Percentiles rank a stretch among this genome's conserved stretches.
phyloP scores from a whole-genome alignment of 768 basidiomycete genomes.

The Calocybe cyanea region DNA sequence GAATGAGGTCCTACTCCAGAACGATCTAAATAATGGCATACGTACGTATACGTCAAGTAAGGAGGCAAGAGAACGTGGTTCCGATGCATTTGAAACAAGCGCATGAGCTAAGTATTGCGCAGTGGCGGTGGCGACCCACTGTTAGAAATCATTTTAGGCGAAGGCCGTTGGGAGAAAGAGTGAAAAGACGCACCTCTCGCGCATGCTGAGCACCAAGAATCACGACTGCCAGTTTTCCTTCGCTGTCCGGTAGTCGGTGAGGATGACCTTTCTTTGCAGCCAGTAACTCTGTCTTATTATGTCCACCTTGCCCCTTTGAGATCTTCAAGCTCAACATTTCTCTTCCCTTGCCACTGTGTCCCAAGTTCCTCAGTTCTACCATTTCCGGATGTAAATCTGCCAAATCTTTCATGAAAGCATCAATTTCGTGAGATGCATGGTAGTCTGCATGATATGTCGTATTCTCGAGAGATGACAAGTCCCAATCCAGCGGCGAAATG shows the following conservation, averaged over 20 bases:
- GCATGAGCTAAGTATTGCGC: conserved; percentile 72
- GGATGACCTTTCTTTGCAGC: conserved; percentile 12
- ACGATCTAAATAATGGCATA: conserved; percentile 8
- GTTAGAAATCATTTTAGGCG: background rate
- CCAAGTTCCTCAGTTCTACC: conserved; percentile 44
- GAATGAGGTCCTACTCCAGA: background rate
- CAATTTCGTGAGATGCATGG: conserved; percentile 54
- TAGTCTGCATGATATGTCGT: conserved; percentile 42
- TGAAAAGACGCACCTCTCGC: conserved; percentile 51
- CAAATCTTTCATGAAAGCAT: conserved; percentile 48
- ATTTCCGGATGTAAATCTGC: conserved; percentile 42
- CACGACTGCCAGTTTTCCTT: conserved; percentile 53
- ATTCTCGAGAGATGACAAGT: conserved; percentile 29
- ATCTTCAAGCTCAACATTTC: conserved; percentile 56
- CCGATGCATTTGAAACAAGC: conserved; percentile 47
- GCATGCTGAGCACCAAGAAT: conserved; percentile 74
- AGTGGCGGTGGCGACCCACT: conserved; percentile 83
- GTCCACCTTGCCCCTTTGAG: conserved; percentile 23
- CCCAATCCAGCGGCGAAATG: conserved; percentile 36
- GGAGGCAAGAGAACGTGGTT: conserved; percentile 39
- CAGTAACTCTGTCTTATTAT: conserved; percentile 3
- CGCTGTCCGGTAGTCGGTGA: conserved; percentile 13
- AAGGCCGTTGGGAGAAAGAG: conserved; percentile 6
- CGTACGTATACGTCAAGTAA: conserved; percentile 55
- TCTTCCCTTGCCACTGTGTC: conserved; percentile 54